A percentile compares a stretch with the other conserved stretches of the same genome.
Conservation (phyloP, 805 yeast species). For the Hanseniaspora taiwanica region DNA sequence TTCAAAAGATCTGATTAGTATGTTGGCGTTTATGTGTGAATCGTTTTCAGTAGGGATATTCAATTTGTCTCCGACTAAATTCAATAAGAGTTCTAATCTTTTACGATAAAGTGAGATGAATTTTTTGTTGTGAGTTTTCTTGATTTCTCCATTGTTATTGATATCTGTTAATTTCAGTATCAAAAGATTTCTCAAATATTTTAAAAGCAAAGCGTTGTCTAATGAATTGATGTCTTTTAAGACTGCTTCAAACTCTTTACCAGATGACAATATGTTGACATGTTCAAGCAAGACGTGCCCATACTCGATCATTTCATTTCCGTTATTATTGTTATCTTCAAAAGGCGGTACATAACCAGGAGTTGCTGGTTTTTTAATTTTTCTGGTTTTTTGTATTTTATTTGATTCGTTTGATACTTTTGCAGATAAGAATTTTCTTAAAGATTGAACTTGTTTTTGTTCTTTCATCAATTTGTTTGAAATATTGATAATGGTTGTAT, state of each 20-base stretch:
- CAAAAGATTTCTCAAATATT: slow-evolving; percentile 9
- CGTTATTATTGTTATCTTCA: neutral
- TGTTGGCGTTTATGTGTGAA: neutral
- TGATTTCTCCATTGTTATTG: neutral
- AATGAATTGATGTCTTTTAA: slow-evolving; percentile 14
- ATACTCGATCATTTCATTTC: slow-evolving; percentile 7
- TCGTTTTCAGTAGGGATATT: slow-evolving; percentile 2
- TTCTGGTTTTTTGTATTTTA: too few species aligned
- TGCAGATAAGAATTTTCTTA: slow-evolving; percentile 55
- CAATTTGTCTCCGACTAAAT: slow-evolving; percentile 17
- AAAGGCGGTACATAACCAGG: too few species aligned
- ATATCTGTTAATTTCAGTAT: neutral
- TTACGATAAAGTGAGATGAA: slow-evolving; percentile 6
- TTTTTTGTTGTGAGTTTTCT: slow-evolving; percentile 2
- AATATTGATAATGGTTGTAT: slow-evolving; percentile 43
- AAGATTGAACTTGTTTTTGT: slow-evolving; percentile 56
- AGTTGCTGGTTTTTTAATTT: slow-evolving; percentile 1
- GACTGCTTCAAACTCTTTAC: slow-evolving; percentile 18
- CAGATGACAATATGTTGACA: slow-evolving; percentile 7
- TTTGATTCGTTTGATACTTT: slow-evolving; percentile 32
- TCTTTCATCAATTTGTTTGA: slow-evolving; percentile 59
- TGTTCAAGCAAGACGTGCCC: neutral
- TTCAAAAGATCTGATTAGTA: slow-evolving; percentile 10
- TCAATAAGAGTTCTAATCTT: slow-evolving; percentile 14
- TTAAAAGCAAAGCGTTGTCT: slow-evolving; percentile 9